These are phyloP conservation scores for Tillandsia fasciculata DNA, from an alignment of 176 grass and related monocot species.

Conservation along the genomic window DNA sequence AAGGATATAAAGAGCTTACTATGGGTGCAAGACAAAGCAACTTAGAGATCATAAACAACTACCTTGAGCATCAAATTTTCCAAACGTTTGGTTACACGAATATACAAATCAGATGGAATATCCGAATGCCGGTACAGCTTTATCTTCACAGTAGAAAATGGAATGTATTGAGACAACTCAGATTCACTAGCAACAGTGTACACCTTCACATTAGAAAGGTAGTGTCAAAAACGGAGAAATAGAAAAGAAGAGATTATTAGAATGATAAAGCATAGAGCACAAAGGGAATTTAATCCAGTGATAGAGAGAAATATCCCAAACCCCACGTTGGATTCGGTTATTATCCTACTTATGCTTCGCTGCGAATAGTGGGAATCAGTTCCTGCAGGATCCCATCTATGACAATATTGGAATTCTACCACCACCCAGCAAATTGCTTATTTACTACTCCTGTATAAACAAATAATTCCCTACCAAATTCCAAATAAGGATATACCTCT, in stretches of 20 bases:
- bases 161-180: slow-evolving; percentile 37
- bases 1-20: no score
- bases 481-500: no score
- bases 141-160: slow-evolving; percentile 50
- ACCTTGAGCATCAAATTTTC: slow-evolving; percentile 45
- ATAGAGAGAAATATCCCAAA: no score
- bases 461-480: neutral
- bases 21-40: no score
- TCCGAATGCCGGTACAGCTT: slow-evolving; percentile 36
- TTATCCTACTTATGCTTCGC: neutral
- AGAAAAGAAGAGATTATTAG: neutral
- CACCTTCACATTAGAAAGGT: slow-evolving; percentile 44
- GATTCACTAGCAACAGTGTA: slow-evolving; percentile 66
- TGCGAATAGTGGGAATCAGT: neutral
- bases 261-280: neutral
- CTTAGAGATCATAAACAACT: neutral
- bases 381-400: neutral
- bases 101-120: slow-evolving; percentile 12
- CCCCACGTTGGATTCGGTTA: no score
- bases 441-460: neutral
- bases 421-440: neutral
- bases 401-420: neutral
- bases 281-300: neutral
- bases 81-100: slow-evolving; percentile 22
- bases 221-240: neutral